A percentile compares a stretch with the other conserved stretches of the same genome.
phyloP scores from a whole-genome alignment of 2,329 filamentous ascomycete species.

The Phialophora tarda region DNA sequence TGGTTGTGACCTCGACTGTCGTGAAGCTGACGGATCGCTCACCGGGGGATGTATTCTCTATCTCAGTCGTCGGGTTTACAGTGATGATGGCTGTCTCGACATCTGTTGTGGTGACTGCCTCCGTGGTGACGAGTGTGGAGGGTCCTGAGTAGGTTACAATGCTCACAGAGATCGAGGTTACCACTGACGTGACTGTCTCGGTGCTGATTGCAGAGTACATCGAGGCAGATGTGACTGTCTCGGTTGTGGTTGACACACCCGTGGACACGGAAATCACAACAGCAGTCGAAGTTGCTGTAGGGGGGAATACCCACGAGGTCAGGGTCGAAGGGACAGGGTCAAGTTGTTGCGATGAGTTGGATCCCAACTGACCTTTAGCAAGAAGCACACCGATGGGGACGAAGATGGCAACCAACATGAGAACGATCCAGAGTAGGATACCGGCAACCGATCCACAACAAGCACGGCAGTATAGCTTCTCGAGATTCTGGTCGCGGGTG shows the following conservation, averaged over 20 bases:
- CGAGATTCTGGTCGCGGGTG: conserved; percentile 2
- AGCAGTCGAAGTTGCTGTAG: conserved; percentile 5
- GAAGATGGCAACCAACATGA: conserved; percentile 15
- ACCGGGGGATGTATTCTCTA: not conserved
- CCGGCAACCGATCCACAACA: conserved; percentile 22
- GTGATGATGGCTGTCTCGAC: not conserved
- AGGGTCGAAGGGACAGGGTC: not conserved
- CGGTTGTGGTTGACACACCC: conserved; percentile 1
- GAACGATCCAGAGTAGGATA: conserved; percentile 12
- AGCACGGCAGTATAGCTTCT: conserved; percentile 20
- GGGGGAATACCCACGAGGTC: not conserved
- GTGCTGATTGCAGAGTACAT: conserved; percentile 1
- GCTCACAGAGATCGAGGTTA: conserved; percentile 17
- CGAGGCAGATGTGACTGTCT: not conserved
- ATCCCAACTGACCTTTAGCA: conserved; percentile 1
- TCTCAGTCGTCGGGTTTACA: not conserved
- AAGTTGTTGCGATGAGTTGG: not conserved
- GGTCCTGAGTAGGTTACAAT: conserved; percentile 21
- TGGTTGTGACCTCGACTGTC: not conserved
- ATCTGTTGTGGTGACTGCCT: conserved; percentile 11
- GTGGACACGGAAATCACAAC: not conserved
- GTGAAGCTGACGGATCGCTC: not conserved
- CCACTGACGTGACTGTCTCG: conserved; percentile 1
- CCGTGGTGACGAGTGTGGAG: not conserved
- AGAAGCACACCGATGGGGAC: conserved; percentile 17